These are phyloP conservation scores for Irpex rosettiformis DNA, from an alignment of 1,284 basidiomycete species.

Conservation along the genomic window DNA sequence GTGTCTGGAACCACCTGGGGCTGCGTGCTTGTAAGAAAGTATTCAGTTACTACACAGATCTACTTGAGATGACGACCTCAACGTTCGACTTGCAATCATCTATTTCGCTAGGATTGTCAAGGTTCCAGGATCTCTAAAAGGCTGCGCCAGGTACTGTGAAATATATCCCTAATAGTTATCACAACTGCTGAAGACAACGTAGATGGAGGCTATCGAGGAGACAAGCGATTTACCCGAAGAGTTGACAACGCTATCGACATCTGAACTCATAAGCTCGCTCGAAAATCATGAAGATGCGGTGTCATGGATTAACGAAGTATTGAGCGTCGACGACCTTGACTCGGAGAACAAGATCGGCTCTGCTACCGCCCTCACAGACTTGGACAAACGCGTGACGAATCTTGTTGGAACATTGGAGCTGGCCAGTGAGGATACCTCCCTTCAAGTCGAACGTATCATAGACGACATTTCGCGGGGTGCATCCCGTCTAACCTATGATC, in stretches of 20 bases:
- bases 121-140: too few relatives aligned
- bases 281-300: constrained; percentile 42
- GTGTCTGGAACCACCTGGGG: neutral
- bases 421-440: constrained; percentile 82
- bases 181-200: too few relatives aligned
- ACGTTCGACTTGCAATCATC: neutral
- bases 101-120: neutral
- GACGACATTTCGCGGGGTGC: constrained; percentile 87
- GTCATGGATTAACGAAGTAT: constrained; percentile 59
- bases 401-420: constrained; percentile 78
- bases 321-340: constrained; percentile 27
- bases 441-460: constrained; percentile 81
- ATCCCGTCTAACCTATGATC: constrained; percentile 86
- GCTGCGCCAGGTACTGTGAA: too few relatives aligned
- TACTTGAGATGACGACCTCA: neutral
- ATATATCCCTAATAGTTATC: too few relatives aligned
- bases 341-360: neutral
- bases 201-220: constrained; percentile 13
- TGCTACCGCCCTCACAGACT: constrained; percentile 53
- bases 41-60: neutral
- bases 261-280: constrained; percentile 19
- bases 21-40: neutral
- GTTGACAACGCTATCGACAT: neutral
- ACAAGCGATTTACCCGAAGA: neutral
- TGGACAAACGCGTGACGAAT: constrained; percentile 72